Evolutionary conservation across 164 flowering plant species (phyloP).

Genomic region (Nymphaea colorata): DNA sequence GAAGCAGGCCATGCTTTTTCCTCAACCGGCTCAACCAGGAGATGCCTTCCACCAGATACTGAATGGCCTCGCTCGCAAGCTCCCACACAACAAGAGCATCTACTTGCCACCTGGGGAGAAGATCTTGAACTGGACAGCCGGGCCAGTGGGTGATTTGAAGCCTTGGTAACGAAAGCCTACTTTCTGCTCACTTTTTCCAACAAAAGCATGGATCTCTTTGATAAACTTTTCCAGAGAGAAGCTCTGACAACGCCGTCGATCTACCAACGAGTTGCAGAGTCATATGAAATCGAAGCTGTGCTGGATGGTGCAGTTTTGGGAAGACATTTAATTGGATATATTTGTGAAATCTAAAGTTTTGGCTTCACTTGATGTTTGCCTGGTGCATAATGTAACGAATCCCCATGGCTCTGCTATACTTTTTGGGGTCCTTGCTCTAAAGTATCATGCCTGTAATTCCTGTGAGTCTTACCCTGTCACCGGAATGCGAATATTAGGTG

Average conservation of each 20-base stretch:
- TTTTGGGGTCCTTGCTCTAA: too few relatives aligned
- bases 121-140: constrained; percentile 81
- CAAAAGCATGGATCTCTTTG: neutral
- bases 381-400: too few relatives aligned
- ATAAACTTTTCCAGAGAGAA: neutral
- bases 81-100: constrained; percentile 49
- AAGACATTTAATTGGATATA: too few relatives aligned
- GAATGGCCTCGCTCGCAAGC: constrained; percentile 79
- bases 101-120: constrained; percentile 50
- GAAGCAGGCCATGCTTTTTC: constrained; percentile 89
- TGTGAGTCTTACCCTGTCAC: too few relatives aligned
- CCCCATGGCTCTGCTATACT: too few relatives aligned
- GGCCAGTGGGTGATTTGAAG: constrained; percentile 53
- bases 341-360: too few relatives aligned
- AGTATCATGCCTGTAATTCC: too few relatives aligned
- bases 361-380: too few relatives aligned
- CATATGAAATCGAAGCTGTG: neutral
- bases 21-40: constrained; percentile 77
- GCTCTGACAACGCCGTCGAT: neutral
- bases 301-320: neutral
- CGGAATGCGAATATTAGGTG: too few relatives aligned
- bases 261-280: neutral
- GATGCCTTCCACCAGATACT: constrained; percentile 93
- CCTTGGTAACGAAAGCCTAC: constrained; percentile 66
- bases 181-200: too few relatives aligned